Percentiles rank a stretch among this genome's conserved stretches.
Conservation (phyloP, 1,284 basidiomycete species). For the Garcileccinum viscosum region DNA sequence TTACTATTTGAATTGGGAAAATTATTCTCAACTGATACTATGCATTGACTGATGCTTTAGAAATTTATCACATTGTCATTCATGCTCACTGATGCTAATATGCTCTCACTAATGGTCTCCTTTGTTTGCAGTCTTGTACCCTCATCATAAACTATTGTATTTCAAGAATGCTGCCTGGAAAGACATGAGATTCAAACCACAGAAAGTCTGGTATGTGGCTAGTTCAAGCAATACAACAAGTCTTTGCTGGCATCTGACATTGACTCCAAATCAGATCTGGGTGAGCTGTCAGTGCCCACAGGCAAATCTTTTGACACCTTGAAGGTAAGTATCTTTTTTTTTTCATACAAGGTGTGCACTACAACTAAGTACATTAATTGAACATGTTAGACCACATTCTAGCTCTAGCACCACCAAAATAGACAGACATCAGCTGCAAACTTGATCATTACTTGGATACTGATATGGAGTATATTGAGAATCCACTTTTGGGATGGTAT, state of each 20-base stretch:
- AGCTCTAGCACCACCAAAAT: not conserved
- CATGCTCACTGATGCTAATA: not conserved
- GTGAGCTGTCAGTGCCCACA: no score
- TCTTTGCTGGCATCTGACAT: not conserved
- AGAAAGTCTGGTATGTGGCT: not conserved
- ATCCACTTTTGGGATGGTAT: not conserved
- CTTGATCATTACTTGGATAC: not conserved
- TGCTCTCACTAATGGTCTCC: no score
- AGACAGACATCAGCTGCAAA: not conserved
- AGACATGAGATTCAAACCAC: slow-evolving; percentile 26
- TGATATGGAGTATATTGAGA: not conserved
- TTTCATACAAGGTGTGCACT: not conserved
- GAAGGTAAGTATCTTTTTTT: not conserved
- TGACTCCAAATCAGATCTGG: not conserved
- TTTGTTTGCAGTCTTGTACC: slow-evolving; percentile 27
- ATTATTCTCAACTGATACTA: slow-evolving; percentile 39
- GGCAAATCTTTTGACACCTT: not conserved
- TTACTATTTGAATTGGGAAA: slow-evolving; percentile 28
- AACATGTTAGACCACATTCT: not conserved
- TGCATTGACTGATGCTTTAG: slow-evolving; percentile 30
- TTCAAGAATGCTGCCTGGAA: slow-evolving; percentile 26
- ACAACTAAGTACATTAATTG: not conserved
- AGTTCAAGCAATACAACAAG: not conserved
- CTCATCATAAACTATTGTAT: slow-evolving; percentile 31
- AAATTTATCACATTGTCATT: slow-evolving; percentile 14